These are phyloP conservation scores for Hygrophoropsis aurantiaca DNA, from an alignment of 768 basidiomycete genomes.

Conservation along the genomic window DNA sequence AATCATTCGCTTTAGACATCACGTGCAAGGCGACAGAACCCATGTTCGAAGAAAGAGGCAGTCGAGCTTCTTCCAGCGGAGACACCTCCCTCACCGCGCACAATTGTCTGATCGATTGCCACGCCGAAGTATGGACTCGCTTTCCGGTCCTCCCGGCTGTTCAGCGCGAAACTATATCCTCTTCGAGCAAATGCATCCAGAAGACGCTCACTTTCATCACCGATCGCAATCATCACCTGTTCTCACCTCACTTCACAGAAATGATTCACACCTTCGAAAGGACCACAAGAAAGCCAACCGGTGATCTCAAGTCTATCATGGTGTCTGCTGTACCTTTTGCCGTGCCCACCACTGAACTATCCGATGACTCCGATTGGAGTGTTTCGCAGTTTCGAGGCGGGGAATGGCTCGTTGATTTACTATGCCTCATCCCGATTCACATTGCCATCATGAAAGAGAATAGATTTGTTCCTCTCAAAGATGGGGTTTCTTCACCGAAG, in stretches of 20 bases:
- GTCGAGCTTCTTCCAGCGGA: conserved; percentile 14
- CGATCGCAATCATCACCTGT: conserved; percentile 33
- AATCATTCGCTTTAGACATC: conserved; percentile 50
- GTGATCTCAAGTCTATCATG: conserved; percentile 39
- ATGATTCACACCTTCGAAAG: conserved; percentile 48
- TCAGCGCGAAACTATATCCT: conserved; percentile 42
- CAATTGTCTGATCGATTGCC: conserved; percentile 55
- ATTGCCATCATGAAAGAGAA: conserved; percentile 61
- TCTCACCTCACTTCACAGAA: conserved; percentile 42
- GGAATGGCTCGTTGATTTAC: conserved; percentile 61
- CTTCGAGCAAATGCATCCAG: conserved; percentile 29
- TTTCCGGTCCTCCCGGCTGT: conserved; percentile 59
- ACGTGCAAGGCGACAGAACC: conserved; percentile 57
- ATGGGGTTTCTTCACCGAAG: conserved; percentile 50
- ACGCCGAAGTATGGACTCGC: conserved; percentile 57
- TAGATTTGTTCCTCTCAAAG: conserved; percentile 59
- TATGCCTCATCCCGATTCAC: conserved; percentile 66
- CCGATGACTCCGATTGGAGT: conserved; percentile 17
- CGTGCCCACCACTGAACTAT: conserved; percentile 21
- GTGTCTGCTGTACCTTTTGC: conserved; percentile 33
- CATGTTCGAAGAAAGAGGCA: conserved; percentile 47
- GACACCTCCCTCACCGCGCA: conserved; percentile 29
- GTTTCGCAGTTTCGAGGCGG: conserved; percentile 46
- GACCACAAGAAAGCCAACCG: conserved; percentile 51
- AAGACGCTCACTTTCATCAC: conserved; percentile 46